Conservation (phyloP, 352 stramenopile genomes). For the Halophytophthora batemanensis region DNA sequence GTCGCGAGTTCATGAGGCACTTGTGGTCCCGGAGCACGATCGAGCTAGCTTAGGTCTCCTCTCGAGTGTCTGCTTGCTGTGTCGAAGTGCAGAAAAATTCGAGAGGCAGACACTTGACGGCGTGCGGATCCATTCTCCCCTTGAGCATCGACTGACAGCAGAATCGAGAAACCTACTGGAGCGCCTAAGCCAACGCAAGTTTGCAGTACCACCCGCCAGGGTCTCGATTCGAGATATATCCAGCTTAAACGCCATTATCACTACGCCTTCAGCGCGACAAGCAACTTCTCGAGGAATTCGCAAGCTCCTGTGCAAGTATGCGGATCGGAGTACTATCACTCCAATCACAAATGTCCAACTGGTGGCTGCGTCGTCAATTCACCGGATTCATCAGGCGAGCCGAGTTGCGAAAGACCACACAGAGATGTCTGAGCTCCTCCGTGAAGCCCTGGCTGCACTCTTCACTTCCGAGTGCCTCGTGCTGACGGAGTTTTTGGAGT, state of each 20-base stretch:
- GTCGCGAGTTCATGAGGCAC: background rate
- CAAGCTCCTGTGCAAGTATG: too few relatives aligned
- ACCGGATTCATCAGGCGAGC: too few relatives aligned
- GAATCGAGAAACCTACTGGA: slow-evolving; percentile 1
- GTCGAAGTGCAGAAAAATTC: slow-evolving; percentile 2
- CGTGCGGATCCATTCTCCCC: slow-evolving; percentile 7
- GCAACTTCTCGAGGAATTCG: too few relatives aligned
- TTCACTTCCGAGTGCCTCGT: slow-evolving; percentile 33
- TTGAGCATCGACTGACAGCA: slow-evolving; percentile 1
- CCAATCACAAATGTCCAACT: too few relatives aligned
- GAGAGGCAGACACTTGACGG: background rate
- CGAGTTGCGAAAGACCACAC: too few relatives aligned
- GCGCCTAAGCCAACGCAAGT: too few relatives aligned
- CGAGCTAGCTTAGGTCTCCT: slow-evolving; percentile 1
- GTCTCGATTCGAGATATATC: too few relatives aligned
- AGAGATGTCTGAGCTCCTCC: slow-evolving; percentile 4
- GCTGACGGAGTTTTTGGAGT: slow-evolving; percentile 33
- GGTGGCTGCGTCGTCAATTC: too few relatives aligned
- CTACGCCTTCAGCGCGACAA: too few relatives aligned
- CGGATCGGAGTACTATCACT: too few relatives aligned
- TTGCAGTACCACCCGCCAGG: too few relatives aligned
- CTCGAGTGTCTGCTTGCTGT: slow-evolving; percentile 4
- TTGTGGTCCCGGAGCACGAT: background rate
- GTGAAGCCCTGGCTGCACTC: slow-evolving; percentile 12
- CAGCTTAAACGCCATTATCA: too few relatives aligned